Evolutionary conservation across 495 filamentous ascomycete species (phyloP), one percentile per base, ranked within the genome.

Genomic region (Aspergillus sclerotiicarbonarius): DNA sequence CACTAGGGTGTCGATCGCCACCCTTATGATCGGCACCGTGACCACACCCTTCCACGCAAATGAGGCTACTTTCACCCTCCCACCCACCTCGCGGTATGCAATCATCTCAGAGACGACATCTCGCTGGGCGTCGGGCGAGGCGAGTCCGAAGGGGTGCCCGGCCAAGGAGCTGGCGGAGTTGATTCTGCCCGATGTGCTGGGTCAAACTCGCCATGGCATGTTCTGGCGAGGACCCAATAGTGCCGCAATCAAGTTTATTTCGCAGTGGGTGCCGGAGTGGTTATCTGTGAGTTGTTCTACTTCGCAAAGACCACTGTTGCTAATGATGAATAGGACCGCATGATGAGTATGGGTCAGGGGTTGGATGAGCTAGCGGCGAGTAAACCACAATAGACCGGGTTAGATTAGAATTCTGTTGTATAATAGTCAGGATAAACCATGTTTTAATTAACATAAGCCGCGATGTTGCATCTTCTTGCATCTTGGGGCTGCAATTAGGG

Each of bases 1-100:
- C 73, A 3, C 69, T 79, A n/a, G 71, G 70, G 72, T 79, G 12
- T 57, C 32, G 7, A 72, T 77, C n/a, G 48, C 67, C 3, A 64
- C 65, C 4, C 57, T 64, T 10, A 58, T 71, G 44, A 57, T 62
- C 8, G 71, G 70, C 8, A 58, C 31, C 7, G 54, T 74, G 13
- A 54, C 52, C 1, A 58, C 65, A 8, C 35, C 54, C 8, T 62
- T 62, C 44, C 49, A 62, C 8, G 48, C 50, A 35, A 62, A 67
- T 48, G 35, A 53, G 25, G 58, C 54, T 0, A 19, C 30, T 10
- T 39, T 65, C 21, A 45, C 30, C 13, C 55, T 63, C 1, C 62
- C 63, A 19, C 21, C 54, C 3, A 37, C 35, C 7, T 73, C 67
- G 12, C 57, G 57, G 31, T 69, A 71, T 49, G 31, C 18, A 4